Evolutionary conservation across 2,329 filamentous ascomycete genomes (phyloP), one percentile per base, ranked within the genome.

Genomic region (Aspergillus novoparasiticus): DNA sequence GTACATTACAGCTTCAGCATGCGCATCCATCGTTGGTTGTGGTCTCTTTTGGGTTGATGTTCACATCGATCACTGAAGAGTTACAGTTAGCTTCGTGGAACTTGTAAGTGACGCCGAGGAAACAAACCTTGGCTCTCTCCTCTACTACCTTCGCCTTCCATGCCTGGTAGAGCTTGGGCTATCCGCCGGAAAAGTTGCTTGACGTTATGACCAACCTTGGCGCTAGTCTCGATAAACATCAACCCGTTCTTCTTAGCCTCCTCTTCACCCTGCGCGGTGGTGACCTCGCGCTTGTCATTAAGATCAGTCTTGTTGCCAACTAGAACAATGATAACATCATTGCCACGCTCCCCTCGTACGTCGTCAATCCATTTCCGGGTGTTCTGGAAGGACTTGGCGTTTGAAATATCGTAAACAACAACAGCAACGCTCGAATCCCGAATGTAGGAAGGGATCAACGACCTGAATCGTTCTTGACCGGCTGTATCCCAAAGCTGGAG

Each of bases 321-420:
- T 54, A 99, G 83, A 54, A 99, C 95, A 73, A 99, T 98, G 73
- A 99, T 99, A 65, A 99, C 96, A 80, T 99, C 95, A 83, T 96
- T 97, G 58, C 95, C 95, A 75, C 95, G 88, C 84, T 99, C 95
- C 58, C 94, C 94, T 66, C 95, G 88, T 63, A 99, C 95, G 76
- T 99, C 95, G 77, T 99, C 95, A 69, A 99, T 96, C 95, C 96
- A 99, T 86, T 99, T 99, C 75, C 94, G 89, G 60, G 95, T 99
- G 81, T 99, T 97, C 78, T 97, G 91, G 84, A 99, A 99, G 28
- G 93, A 96, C 81, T 98, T 97, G 68, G 91, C 90, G 79, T 95
- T 97, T 64, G 93, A 97, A 75, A 99, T 96, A 80, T 99, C 95
- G 82, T 99, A 99, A 65, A 99, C 95, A 39, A 99, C 96, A 39